Percentiles rank a stretch among this genome's conserved stretches.
Conservation (phyloP, 2,329 filamentous ascomycete species). For the Dendryphion nanum region DNA sequence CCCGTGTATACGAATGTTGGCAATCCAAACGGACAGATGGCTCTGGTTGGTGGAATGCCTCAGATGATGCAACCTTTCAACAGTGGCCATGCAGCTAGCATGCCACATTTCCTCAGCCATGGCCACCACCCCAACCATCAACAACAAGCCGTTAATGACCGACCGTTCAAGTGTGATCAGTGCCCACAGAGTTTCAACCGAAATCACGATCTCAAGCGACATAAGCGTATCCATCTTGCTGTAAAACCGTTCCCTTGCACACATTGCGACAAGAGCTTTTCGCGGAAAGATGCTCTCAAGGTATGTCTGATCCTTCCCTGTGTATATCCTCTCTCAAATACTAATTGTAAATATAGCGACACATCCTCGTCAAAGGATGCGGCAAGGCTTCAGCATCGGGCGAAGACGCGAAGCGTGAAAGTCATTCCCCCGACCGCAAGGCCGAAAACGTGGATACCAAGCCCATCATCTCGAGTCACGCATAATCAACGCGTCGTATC, state of each 20-base stretch:
- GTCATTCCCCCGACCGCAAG: conserved; percentile 29
- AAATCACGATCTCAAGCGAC: conserved; percentile 93
- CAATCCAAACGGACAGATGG: conserved; percentile 69
- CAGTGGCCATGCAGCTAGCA: conserved; percentile 60
- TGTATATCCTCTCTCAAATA: conserved; percentile 27
- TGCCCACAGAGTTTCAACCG: conserved; percentile 93
- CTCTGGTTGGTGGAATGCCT: conserved; percentile 62
- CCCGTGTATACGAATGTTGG: conserved; percentile 77
- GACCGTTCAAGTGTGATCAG: conserved; percentile 91
- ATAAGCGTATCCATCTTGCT: conserved; percentile 90
- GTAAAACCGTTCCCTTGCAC: conserved; percentile 94
- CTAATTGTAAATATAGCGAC: conserved; percentile 51
- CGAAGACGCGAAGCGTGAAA: conserved; percentile 36
- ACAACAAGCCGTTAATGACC: conserved; percentile 63
- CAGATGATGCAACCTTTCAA: conserved; percentile 60
- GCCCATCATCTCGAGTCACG: conserved; percentile 20
- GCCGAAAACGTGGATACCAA: conserved; percentile 30
- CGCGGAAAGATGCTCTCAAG: conserved; percentile 94
- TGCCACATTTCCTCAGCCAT: conserved; percentile 62
- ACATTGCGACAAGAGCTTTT: conserved; percentile 95
- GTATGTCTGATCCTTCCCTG: conserved; percentile 52
- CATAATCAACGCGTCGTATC: conserved; percentile 13
- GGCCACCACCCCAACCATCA: conserved; percentile 54
- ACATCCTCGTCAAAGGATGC: conserved; percentile 67
- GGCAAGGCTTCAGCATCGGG: conserved; percentile 47